These are phyloP conservation scores for Trichopus zeylanicus DNA, from an alignment of 116 monocot genomes.

Conservation along the genomic window DNA sequence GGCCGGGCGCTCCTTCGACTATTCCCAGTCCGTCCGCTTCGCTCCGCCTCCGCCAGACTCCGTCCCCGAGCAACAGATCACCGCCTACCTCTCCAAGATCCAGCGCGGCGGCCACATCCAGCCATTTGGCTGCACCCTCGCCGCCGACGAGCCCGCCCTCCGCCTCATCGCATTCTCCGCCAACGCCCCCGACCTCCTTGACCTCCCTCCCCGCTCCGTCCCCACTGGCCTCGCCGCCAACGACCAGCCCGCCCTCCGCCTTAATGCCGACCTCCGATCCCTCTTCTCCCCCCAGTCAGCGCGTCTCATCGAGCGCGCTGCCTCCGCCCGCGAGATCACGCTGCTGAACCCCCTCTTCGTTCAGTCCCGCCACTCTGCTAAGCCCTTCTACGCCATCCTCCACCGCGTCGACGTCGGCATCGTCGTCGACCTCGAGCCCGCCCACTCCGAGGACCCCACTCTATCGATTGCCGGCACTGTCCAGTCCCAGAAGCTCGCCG, in stretches of 20 bases:
- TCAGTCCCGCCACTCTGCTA: slow-evolving; percentile 37
- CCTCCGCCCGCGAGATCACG: slow-evolving; percentile 48
- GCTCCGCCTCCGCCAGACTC: neutral
- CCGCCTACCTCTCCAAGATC: slow-evolving; percentile 56
- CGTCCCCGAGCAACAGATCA: slow-evolving; percentile 33
- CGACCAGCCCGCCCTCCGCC: slow-evolving; percentile 8
- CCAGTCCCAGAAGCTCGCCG: slow-evolving; percentile 78
- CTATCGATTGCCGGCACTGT: slow-evolving; percentile 66
- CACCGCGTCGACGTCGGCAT: slow-evolving; percentile 68
- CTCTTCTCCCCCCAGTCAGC: slow-evolving; percentile 52
- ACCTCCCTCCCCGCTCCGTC: slow-evolving; percentile 10
- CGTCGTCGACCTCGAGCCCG: slow-evolving; percentile 73
- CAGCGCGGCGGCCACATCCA: slow-evolving; percentile 72
- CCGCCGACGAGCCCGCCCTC: slow-evolving; percentile 24
- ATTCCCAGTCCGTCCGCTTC: slow-evolving; percentile 24
- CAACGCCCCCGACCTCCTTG: slow-evolving; percentile 26
- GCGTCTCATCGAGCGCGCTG: slow-evolving; percentile 40
- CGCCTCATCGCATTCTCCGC: slow-evolving; percentile 33
- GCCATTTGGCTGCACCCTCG: slow-evolving; percentile 56
- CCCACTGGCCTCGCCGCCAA: slow-evolving; percentile 10
- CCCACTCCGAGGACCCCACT: slow-evolving; percentile 45
- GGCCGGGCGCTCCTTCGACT: slow-evolving; percentile 39
- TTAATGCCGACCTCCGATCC: slow-evolving; percentile 48
- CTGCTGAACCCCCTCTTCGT: slow-evolving; percentile 67
- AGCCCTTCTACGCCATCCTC: slow-evolving; percentile 66